Percentiles rank a stretch among this genome's conserved stretches.
Evolutionary conservation across 2,329 filamentous ascomycete species (phyloP).

Genomic region (Microsporum canis): DNA sequence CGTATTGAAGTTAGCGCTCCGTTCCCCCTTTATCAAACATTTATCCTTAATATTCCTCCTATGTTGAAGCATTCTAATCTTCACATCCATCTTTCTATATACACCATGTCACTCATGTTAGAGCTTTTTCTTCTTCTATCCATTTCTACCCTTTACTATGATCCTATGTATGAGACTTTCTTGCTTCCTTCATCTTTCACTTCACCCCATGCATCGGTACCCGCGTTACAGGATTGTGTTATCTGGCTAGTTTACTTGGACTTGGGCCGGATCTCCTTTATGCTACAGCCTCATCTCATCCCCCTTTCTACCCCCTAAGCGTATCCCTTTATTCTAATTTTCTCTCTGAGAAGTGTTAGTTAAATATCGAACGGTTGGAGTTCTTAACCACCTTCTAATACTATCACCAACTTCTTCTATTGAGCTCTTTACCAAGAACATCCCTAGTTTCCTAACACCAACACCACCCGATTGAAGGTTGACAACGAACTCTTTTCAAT

Average conservation of each 20-base stretch:
- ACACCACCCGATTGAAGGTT: too few species aligned
- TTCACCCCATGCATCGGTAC: not conserved
- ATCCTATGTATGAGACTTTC: slow-evolving; percentile 1
- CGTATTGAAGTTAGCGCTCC: not conserved
- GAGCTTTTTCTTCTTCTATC: not conserved
- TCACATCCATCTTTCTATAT: not conserved
- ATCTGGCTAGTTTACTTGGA: not conserved
- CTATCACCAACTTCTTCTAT: not conserved
- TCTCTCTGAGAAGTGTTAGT: not conserved
- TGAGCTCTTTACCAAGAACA: not conserved
- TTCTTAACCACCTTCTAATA: not conserved
- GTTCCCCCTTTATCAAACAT: not conserved
- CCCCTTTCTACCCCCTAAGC: not conserved
- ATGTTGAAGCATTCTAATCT: not conserved
- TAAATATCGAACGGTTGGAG: not conserved
- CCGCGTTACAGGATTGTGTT: not conserved
- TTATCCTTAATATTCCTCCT: not conserved
- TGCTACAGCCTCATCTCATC: not conserved
- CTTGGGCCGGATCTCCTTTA: not conserved
- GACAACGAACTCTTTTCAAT: too few species aligned
- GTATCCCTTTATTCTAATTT: not conserved
- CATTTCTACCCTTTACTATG: not conserved
- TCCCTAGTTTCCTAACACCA: not conserved
- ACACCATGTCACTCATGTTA: not conserved
- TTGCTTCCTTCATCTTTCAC: not conserved